Percentiles rank a stretch among this genome's conserved stretches.
phyloP scores from a whole-genome alignment of 257 asterid species.

The Solanum corneliomulleri region DNA sequence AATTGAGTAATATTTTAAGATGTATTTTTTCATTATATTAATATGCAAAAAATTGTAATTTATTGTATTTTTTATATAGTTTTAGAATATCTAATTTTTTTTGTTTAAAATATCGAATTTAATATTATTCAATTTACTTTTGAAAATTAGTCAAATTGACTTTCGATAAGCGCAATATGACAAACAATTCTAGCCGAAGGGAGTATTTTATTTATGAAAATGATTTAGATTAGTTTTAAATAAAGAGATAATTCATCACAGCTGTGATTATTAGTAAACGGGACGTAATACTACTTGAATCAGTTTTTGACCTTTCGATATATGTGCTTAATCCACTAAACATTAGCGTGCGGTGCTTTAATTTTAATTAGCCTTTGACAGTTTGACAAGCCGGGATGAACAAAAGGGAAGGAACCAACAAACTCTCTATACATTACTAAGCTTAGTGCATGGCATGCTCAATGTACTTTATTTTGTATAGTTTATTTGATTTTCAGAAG shows the following conservation, averaged over 20 bases:
- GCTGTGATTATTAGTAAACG: background rate
- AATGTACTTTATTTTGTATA: background rate
- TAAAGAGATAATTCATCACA: background rate
- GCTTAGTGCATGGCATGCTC: background rate
- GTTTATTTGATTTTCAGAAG: background rate
- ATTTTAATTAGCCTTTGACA: background rate
- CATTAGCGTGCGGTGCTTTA: background rate
- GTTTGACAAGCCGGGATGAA: background rate
- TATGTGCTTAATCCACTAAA: background rate
- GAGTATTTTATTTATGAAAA: background rate
- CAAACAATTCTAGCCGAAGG: accelerated
- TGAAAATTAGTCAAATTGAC: too few relatives aligned
- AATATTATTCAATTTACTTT: too few relatives aligned
- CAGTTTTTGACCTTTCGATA: background rate
- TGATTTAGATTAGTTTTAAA: background rate
- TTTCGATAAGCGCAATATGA: too few relatives aligned
- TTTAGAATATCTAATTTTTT: too few relatives aligned
- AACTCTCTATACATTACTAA: background rate
- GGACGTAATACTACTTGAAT: background rate
- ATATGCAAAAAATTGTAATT: too few relatives aligned
- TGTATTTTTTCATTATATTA: too few relatives aligned
- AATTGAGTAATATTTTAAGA: too few relatives aligned
- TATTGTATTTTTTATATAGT: too few relatives aligned
- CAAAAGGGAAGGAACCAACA: background rate
- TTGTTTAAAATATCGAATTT: too few relatives aligned